Percentiles rank a stretch among this genome's conserved stretches.
Conservation (phyloP, 2,329 filamentous ascomycete genomes). For the Sporothrix phasma region DNA sequence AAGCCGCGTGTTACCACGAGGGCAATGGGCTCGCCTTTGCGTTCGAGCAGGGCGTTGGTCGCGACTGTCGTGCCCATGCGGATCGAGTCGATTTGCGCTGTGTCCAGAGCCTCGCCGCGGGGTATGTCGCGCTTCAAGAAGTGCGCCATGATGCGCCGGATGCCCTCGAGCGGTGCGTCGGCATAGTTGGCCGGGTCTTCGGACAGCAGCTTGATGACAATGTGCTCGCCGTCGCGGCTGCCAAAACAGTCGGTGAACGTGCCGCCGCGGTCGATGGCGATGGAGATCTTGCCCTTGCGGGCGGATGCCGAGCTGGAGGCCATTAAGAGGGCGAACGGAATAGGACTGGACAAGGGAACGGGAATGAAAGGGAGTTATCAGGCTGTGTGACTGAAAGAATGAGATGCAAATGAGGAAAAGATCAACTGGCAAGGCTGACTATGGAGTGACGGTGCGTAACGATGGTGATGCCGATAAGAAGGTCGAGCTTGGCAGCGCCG, state of each 20-base stretch:
- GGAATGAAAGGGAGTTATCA: background rate
- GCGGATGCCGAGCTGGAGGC: background rate
- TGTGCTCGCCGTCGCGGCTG: slow-evolving; percentile 45
- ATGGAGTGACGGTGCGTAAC: background rate
- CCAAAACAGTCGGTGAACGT: slow-evolving; percentile 92
- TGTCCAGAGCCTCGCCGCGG: slow-evolving; percentile 70
- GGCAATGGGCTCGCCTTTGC: slow-evolving; percentile 82
- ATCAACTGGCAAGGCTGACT: too few species aligned
- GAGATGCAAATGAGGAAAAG: background rate
- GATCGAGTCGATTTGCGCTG: slow-evolving; percentile 75
- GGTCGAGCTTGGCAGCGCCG: background rate
- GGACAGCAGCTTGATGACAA: slow-evolving; percentile 48
- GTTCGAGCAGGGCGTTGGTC: slow-evolving; percentile 81
- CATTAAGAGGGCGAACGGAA: background rate
- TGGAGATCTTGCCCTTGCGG: slow-evolving; percentile 26
- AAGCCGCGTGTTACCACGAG: slow-evolving; percentile 83
- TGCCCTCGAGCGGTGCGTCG: slow-evolving; percentile 85
- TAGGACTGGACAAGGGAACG: background rate
- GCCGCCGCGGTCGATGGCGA: slow-evolving; percentile 71
- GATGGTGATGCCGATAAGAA: background rate
- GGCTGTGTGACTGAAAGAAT: background rate
- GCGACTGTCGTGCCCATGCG: slow-evolving; percentile 94
- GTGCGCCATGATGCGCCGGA: slow-evolving; percentile 71
- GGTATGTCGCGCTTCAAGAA: slow-evolving; percentile 69
- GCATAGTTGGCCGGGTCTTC: slow-evolving; percentile 82